Evolutionary conservation across 2,329 filamentous ascomycete species (phyloP).

Genomic region (Alternaria brassicae): DNA sequence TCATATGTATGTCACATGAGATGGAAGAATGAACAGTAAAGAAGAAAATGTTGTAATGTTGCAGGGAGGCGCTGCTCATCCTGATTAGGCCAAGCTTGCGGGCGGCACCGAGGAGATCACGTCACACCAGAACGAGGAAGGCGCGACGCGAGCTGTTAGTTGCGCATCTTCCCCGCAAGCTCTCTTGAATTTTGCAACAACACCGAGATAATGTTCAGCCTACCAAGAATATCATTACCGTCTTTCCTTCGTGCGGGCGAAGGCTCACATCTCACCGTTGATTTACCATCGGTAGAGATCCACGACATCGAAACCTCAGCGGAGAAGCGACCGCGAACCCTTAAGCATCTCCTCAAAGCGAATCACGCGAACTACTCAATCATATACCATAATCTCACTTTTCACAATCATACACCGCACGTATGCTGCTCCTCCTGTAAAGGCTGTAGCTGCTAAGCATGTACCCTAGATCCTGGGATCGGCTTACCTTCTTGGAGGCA

Average conservation of each 20-base stretch:
- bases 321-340: conserved; percentile 78
- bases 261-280: conserved; percentile 43
- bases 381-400: conserved; percentile 75
- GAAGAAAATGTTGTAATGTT: not conserved
- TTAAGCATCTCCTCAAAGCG: conserved; percentile 89
- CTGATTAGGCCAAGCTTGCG: conserved; percentile 3
- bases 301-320: conserved; percentile 80
- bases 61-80: not conserved
- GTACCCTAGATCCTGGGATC: conserved; percentile 72
- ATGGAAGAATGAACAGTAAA: not conserved
- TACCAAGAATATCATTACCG: conserved; percentile 31
- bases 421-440: conserved; percentile 51
- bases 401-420: conserved; percentile 85
- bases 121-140: conserved; percentile 34
- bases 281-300: conserved; percentile 72
- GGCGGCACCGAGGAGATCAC: conserved; percentile 20
- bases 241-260: conserved; percentile 27
- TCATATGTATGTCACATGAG: not conserved
- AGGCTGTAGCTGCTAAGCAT: conserved; percentile 41
- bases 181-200: conserved; percentile 12
- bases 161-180: conserved; percentile 30
- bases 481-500: conserved; percentile 83
- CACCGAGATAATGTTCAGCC: conserved; percentile 31
- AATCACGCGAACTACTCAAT: conserved; percentile 93
- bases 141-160: conserved; percentile 19